Evolutionary conservation across 805 yeast genomes (phyloP).

Genomic region (Jamesozyma spencerorum): DNA sequence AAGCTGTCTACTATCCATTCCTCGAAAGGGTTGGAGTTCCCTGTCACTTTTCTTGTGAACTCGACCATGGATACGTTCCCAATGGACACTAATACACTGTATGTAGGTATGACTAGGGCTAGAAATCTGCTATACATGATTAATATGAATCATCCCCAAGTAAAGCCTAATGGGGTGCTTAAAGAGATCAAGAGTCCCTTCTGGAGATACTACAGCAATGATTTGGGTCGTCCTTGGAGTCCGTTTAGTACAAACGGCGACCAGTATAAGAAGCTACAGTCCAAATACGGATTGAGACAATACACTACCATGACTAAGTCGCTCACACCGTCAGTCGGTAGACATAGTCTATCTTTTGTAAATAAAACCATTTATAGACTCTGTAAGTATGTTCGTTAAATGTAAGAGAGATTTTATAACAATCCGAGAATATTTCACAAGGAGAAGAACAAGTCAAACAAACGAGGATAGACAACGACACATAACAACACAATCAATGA

Average conservation of each 20-base stretch:
- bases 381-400: too few relatives aligned
- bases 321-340: too few relatives aligned
- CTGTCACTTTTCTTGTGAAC: slow-evolving; percentile 48
- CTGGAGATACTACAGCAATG: slow-evolving; percentile 27
- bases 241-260: neutral
- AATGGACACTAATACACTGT: slow-evolving; percentile 37
- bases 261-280: neutral
- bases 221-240: slow-evolving; percentile 5
- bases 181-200: slow-evolving; percentile 11
- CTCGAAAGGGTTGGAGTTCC: slow-evolving; percentile 68
- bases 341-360: too few relatives aligned
- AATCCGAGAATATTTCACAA: too few relatives aligned
- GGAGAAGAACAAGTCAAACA: too few relatives aligned
- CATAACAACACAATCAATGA: too few relatives aligned
- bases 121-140: slow-evolving; percentile 29
- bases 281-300: neutral
- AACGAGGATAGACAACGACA: too few relatives aligned
- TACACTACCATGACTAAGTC: neutral
- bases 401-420: too few relatives aligned
- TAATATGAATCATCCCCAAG: slow-evolving; percentile 12
- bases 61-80: slow-evolving; percentile 8
- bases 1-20: slow-evolving; percentile 63
- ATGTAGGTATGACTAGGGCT: slow-evolving; percentile 65
- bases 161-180: neutral
- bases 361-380: too few relatives aligned